Base-by-base conservation (phyloP, 2,329 filamentous ascomycete species). In the Penicillium sclerotigenum region DNA sequence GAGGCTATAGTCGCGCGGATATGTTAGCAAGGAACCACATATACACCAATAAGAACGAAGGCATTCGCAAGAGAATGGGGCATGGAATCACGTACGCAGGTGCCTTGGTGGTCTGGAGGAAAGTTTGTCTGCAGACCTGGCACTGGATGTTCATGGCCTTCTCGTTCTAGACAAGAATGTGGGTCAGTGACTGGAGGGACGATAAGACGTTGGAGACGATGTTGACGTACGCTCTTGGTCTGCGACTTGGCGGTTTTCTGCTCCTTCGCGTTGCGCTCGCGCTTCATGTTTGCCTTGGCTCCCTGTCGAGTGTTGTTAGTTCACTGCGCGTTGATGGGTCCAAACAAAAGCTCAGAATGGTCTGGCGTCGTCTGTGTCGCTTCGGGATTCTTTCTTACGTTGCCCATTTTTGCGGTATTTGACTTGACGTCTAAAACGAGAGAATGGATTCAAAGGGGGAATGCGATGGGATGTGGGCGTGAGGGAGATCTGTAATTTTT, bases 101-200 rank as follows among this genome's bases (percentile, higher is more conserved):
- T 59, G 82, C 84, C 70, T 87, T 87, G 59, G 87, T 87, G 34
- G 89, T 92, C 79, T 87, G 87, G 65, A 91, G 82, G 78, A 92
- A 91, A 29, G 87, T 89, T 65, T 87, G 83, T 76, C 86, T 88
- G 87, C 89, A 92, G 68, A 85, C 80, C 64, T 83, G 77, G 81
- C 89, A 92, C 75, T 90, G 87, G 74, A 91, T 89, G 69, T 83
- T 86, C 79, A 86, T 88, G 57, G 89, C 88, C 65, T 86, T 80
- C 65, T 83, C 80, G 78, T 91, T 91, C 87, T 89, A 63, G 50
- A 57, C 24, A 34, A n/a, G 18, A 14, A 37, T 47, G 20, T 43
- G 36, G 42, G 52, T 54, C 20, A 62, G 58, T 24, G 38, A 55
- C 16, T 42, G 47, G 10, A 24, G 28, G 5, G 16, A 43, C 10